Percentiles rank a stretch among this genome's conserved stretches.
These are phyloP conservation scores for Corinectria fuckeliana DNA, from an alignment of 2,329 filamentous ascomycete species.

Conservation along the genomic window DNA sequence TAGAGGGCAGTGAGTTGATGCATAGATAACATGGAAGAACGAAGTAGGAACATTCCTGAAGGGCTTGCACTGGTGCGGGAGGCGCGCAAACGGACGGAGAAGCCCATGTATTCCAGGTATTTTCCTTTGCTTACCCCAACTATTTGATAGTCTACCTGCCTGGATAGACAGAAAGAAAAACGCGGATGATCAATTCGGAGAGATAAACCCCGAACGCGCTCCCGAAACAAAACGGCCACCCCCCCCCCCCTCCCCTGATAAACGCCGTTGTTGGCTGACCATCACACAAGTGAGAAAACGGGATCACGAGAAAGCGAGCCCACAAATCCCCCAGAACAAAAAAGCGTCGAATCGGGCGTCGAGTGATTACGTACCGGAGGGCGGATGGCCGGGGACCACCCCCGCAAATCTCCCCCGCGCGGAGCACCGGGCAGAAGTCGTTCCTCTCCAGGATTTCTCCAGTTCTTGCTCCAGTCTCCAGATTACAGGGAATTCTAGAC, in stretches of 20 bases:
- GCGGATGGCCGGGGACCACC: slow-evolving; percentile 4
- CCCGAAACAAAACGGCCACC: too few relatives aligned
- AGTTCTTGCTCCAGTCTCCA: background rate
- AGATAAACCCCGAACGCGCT: too few relatives aligned
- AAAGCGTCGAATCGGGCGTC: slow-evolving; percentile 5
- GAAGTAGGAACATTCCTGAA: background rate
- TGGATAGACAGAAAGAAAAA: too few relatives aligned
- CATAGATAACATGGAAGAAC: too few relatives aligned
- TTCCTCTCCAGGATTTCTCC: background rate
- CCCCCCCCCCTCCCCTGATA: too few relatives aligned
- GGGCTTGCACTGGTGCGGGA: background rate
- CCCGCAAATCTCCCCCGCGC: slow-evolving; percentile 1
- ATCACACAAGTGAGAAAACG: too few relatives aligned
- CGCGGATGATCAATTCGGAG: too few relatives aligned
- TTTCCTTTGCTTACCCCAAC: background rate
- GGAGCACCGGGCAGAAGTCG: background rate
- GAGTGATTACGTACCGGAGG: slow-evolving; percentile 12
- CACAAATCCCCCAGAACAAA: background rate
- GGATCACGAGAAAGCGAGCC: too few relatives aligned
- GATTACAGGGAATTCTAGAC: too few relatives aligned
- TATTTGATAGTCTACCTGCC: too few relatives aligned
- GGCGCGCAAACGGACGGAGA: background rate
- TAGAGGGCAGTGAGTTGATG: too few relatives aligned
- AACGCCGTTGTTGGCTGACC: too few relatives aligned
- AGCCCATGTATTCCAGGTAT: background rate